These are phyloP conservation scores for Aspergillus arachidicola DNA, from an alignment of 2,329 filamentous ascomycete species.

Conservation along the genomic window DNA sequence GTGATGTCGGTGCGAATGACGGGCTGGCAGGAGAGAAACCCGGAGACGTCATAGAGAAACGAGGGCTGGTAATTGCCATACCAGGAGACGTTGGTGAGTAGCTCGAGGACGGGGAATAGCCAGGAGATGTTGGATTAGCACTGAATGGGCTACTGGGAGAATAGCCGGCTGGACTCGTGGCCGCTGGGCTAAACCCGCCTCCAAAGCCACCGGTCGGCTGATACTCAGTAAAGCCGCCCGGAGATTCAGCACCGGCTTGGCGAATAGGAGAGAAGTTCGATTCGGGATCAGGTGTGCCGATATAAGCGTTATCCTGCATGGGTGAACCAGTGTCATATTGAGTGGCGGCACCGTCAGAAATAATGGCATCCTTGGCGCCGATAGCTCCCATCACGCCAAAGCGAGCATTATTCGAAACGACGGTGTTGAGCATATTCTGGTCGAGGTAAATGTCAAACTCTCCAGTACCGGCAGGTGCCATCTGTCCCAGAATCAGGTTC, in stretches of 20 bases:
- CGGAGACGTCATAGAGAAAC: slow-evolving; percentile 54
- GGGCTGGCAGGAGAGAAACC: slow-evolving; percentile 58
- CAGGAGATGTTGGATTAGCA: slow-evolving; percentile 69
- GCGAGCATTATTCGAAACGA: slow-evolving; percentile 88
- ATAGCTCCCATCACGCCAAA: slow-evolving; percentile 81
- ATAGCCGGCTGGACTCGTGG: slow-evolving; percentile 65
- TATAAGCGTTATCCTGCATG: slow-evolving; percentile 61
- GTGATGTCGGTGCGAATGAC: slow-evolving; percentile 57
- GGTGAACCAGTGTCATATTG: slow-evolving; percentile 80
- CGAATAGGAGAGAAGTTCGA: slow-evolving; percentile 72
- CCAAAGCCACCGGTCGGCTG: slow-evolving; percentile 67
- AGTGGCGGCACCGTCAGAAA: slow-evolving; percentile 80
- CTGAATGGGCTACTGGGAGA: slow-evolving; percentile 77
- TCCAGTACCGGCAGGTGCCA: slow-evolving; percentile 95
- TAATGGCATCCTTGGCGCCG: slow-evolving; percentile 71
- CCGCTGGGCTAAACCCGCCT: slow-evolving; percentile 66
- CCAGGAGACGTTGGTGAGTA: slow-evolving; percentile 80
- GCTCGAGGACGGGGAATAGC: slow-evolving; percentile 61
- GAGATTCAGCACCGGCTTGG: slow-evolving; percentile 65
- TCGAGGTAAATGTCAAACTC: slow-evolving; percentile 94
- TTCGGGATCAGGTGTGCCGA: slow-evolving; percentile 65
- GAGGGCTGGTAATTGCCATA: slow-evolving; percentile 58
- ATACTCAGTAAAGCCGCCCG: slow-evolving; percentile 63
- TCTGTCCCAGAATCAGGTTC: slow-evolving; percentile 96
- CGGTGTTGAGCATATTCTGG: slow-evolving; percentile 91